Evolutionary conservation across 495 filamentous ascomycete species (phyloP).

Genomic region (Polyplosphaeria fusca): DNA sequence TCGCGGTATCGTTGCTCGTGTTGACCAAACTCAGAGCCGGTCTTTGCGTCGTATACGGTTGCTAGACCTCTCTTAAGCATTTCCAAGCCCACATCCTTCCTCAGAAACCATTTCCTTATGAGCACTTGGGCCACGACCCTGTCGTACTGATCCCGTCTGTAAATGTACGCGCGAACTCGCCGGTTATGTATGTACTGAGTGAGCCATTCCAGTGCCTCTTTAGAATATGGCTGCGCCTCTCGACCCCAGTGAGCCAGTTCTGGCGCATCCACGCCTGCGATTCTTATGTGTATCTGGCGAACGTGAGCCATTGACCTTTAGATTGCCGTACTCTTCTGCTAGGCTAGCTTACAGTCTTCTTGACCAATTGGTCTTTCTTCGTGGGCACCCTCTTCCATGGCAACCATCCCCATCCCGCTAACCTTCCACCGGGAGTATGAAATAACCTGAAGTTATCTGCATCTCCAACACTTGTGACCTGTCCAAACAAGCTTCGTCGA

Average conservation of each 20-base stretch:
- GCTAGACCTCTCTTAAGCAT: constrained; percentile 83
- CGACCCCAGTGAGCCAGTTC: constrained; percentile 89
- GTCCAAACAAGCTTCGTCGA: constrained; percentile 70
- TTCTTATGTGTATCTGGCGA: constrained; percentile 68
- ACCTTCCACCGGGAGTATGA: constrained; percentile 84
- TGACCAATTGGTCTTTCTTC: constrained; percentile 63
- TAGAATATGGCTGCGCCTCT: constrained; percentile 76
- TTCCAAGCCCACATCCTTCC: constrained; percentile 79
- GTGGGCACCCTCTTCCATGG: constrained; percentile 68
- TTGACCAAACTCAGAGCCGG: constrained; percentile 79
- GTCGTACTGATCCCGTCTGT: constrained; percentile 85
- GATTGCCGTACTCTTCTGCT: no score
- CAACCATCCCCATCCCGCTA: constrained; percentile 89
- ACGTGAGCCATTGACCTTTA: background rate
- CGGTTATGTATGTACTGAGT: constrained; percentile 64
- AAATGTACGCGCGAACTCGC: constrained; percentile 76
- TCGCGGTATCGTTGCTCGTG: constrained; percentile 62
- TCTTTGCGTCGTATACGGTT: constrained; percentile 88
- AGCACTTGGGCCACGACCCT: constrained; percentile 83
- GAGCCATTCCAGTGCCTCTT: constrained; percentile 78
- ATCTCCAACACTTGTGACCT: constrained; percentile 91
- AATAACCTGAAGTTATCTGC: constrained; percentile 91
- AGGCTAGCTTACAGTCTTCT: constrained; percentile 72
- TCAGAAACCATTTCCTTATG: constrained; percentile 58
- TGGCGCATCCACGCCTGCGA: constrained; percentile 91